Evolutionary conservation across 805 yeast species (phyloP), one percentile per base, ranked within the genome.

Genomic region (Candida sanyiensis): DNA sequence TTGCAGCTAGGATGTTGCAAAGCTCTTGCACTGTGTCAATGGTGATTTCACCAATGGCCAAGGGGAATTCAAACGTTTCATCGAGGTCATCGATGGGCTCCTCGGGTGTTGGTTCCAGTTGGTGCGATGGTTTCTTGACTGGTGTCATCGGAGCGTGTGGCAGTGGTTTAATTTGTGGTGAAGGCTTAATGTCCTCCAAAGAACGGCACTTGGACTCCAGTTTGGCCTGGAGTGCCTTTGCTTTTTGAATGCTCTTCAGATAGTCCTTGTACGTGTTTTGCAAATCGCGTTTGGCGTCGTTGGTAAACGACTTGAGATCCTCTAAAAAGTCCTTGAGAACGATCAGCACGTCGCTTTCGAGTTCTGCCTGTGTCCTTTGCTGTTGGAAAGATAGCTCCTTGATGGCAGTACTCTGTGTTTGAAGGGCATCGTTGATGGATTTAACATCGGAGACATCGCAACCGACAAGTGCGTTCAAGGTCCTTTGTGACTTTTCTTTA

Each of bases 291-390:
- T 37, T 48, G 4, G 46, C 24, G 8, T 34, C 40, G 2, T 22
- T n/a, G 4, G 38, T 38, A 17, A 51, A 52, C 3, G 28, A 35
- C n/a, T 19, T 40, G 16, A 45, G 50, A 21, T 52, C 53, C 2
- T 51, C 56, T 12, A 52, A 20, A 33, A 54, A 54, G 25, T 52
- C 56, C 17, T 38, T 34, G 5, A 54, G 38, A 2, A 28, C 28
- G 1, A 48, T 21, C 0, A 50, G 22, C 2, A 51, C 34, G 27
- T 52, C 46, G 15, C 50, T 46, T 29, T 43, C 33, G 3, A 54
- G 22, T 19, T 38, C 32, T 0, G 51, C 42, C 7, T 31, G 5
- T 0, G 40, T 24, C 8, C 36, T 21, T 6, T 38, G 26, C 11
- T 41, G 45, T 15, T 22, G 30, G 9, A 35, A 16, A 6, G 39